Evolutionary conservation across 805 yeast species (phyloP).

Genomic region (Yamadazyma kitorensis): DNA sequence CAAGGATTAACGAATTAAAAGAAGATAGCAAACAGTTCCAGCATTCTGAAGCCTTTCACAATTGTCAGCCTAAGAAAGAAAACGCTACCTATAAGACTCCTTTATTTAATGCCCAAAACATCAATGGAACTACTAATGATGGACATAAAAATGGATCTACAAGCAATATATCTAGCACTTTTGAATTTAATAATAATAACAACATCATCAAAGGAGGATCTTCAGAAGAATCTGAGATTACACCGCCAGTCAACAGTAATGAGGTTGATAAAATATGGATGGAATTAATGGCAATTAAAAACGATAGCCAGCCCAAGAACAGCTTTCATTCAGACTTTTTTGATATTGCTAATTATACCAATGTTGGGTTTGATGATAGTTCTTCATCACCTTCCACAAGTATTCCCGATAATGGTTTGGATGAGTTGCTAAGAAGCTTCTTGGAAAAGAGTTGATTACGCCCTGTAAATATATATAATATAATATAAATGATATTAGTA

Average conservation of each 20-base stretch:
- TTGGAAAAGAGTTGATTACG: slow-evolving; percentile 2
- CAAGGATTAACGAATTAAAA: slow-evolving; percentile 2
- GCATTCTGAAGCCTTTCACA: no score
- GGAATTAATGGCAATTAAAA: slow-evolving; percentile 1
- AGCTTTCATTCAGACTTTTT: slow-evolving; percentile 1
- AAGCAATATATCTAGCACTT: no score
- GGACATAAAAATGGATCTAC: no score
- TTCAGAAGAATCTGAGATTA: no score
- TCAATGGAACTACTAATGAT: no score
- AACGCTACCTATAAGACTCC: no score
- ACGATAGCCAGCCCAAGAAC: background rate
- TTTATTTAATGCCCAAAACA: no score
- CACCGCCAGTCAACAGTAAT: no score
- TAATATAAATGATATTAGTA: background rate
- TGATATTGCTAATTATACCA: slow-evolving; percentile 1
- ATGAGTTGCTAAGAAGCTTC: slow-evolving; percentile 5
- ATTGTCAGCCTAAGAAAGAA: no score
- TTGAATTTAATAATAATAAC: no score
- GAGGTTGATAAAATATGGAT: slow-evolving; percentile 6
- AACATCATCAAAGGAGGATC: no score
- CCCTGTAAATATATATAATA: background rate
- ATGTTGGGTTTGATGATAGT: slow-evolving; percentile 1
- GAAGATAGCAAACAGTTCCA: background rate
- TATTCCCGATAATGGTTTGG: background rate
- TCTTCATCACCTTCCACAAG: background rate